These are phyloP conservation scores for Nepenthes gracilis DNA, from an alignment of 148 eudicot genomes.

Conservation along the genomic window DNA sequence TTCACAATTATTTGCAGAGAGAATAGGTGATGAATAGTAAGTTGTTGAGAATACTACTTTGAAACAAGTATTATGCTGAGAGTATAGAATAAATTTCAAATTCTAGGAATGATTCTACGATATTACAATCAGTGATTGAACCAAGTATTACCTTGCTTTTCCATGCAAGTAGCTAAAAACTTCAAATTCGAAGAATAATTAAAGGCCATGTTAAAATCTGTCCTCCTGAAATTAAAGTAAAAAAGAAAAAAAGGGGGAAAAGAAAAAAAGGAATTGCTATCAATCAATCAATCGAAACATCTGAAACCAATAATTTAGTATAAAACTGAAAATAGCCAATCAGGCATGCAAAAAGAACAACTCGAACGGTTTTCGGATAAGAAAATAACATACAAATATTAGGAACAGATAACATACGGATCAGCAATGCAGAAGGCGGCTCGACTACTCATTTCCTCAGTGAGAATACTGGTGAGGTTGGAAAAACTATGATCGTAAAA, in stretches of 20 bases:
- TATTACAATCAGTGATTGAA: not conserved
- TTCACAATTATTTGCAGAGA: no score
- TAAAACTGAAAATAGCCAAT: not conserved
- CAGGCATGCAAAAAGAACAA: not conserved
- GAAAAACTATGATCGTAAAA: not conserved
- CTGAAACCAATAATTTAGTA: not conserved
- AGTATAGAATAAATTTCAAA: no score
- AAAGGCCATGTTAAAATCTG: slow-evolving; percentile 28
- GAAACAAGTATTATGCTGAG: no score
- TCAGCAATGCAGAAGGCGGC: not conserved
- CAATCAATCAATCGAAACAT: not conserved
- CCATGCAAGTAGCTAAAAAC: slow-evolving; percentile 19
- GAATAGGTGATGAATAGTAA: no score
- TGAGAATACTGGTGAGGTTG: not conserved
- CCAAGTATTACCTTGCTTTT: slow-evolving; percentile 12
- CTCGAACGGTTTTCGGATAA: not conserved
- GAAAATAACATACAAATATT: no score
- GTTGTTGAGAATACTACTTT: no score
- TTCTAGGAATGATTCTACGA: no score
- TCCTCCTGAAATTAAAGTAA: slow-evolving; percentile 6
- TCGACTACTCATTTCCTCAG: not conserved
- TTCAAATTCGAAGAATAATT: slow-evolving; percentile 12
- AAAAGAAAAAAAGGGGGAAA: not conserved
- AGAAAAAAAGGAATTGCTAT: not conserved
- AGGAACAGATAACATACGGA: not conserved